phyloP scores from a whole-genome alignment of 441 rosid species.

The Mallotus repandus region DNA sequence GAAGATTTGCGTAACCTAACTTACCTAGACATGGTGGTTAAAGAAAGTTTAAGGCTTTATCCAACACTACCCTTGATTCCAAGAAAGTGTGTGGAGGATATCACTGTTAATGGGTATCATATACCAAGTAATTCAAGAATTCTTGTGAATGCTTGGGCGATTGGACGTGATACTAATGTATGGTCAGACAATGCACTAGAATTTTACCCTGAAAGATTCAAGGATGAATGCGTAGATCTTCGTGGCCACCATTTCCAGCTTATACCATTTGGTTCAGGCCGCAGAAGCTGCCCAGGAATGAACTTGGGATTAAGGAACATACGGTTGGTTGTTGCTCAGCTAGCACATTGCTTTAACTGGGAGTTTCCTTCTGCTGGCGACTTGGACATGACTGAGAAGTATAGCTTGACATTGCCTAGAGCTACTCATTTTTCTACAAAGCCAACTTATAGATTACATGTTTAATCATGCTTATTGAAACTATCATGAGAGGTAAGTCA shows the following conservation, averaged over 20 bases:
- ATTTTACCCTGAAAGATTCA: constrained; percentile 42
- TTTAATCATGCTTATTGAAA: not conserved
- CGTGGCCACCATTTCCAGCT: constrained; percentile 48
- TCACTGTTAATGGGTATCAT: constrained; percentile 14
- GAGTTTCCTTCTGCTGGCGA: constrained; percentile 40
- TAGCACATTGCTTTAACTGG: constrained; percentile 67
- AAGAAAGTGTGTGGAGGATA: constrained; percentile 26
- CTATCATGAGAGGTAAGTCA: not conserved
- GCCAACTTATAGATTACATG: constrained; percentile 45
- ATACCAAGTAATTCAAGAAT: constrained; percentile 31
- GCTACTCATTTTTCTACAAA: constrained; percentile 40
- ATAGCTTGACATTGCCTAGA: constrained; percentile 42
- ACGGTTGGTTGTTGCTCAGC: constrained; percentile 45
- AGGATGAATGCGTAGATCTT: constrained; percentile 32
- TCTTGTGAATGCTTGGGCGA: constrained; percentile 29
- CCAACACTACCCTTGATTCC: constrained; percentile 34
- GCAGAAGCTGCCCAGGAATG: constrained; percentile 63
- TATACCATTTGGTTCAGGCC: constrained; percentile 57
- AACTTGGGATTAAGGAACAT: constrained; percentile 44
- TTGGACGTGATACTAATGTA: constrained; percentile 14
- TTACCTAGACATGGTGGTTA: constrained; percentile 35
- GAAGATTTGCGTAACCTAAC: constrained; percentile 23
- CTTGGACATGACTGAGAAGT: constrained; percentile 53
- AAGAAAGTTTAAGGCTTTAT: constrained; percentile 33
- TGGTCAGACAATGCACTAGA: constrained; percentile 32